Evolutionary conservation across 768 basidiomycete genomes (phyloP), one percentile per base, ranked within the genome.

Genomic region (Hypholoma sublateritium): DNA sequence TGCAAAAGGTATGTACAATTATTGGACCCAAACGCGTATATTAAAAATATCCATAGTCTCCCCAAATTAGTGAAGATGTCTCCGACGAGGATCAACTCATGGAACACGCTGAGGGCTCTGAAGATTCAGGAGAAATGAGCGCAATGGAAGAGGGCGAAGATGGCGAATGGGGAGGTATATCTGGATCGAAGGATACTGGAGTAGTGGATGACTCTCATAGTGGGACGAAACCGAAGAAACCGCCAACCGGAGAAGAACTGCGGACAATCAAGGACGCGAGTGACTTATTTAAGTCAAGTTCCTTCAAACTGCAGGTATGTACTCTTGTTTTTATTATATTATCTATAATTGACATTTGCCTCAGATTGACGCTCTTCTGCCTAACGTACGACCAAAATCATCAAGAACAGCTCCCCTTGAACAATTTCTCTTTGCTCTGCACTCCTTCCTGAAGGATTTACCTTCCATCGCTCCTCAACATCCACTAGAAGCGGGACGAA

Each of bases 251-350:
- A 45, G 81, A 84, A 57, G 90, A 94, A 68, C 74, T 94, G 44
- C 78, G 84, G 53, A 72, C 70, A 5, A 86, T 94, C 59, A 88
- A 86, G 65, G 90, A 91, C 59, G 88, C 88, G 14, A 77, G 80
- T 22, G 83, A 91, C 55, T 74, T 93, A 19, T 93, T 85, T 69
- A 80, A 82, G 63, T 94, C 92, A 0, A 87, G 78, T 53, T 83
- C 89, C 2, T 95, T 95, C 77, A 91, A 92, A 63, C 79, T 95
- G 8, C 91, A 95, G 80, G 90, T 89, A 45, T 11, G 75, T 21
- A 4, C 9, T 36, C 32, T 36, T 46, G 2, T 36, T 17, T 14
- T 13, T 2, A 12, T 11, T 13, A n/a, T 56, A 22, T 17, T 14
- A 21, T 45, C 37, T 25, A 19, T 35, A n/a, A 56, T 34, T 25